A percentile compares a stretch with the other conserved stretches of the same genome.
These are phyloP conservation scores for Plectranthus barbatus DNA, from an alignment of 257 asterid species.

Conservation along the genomic window DNA sequence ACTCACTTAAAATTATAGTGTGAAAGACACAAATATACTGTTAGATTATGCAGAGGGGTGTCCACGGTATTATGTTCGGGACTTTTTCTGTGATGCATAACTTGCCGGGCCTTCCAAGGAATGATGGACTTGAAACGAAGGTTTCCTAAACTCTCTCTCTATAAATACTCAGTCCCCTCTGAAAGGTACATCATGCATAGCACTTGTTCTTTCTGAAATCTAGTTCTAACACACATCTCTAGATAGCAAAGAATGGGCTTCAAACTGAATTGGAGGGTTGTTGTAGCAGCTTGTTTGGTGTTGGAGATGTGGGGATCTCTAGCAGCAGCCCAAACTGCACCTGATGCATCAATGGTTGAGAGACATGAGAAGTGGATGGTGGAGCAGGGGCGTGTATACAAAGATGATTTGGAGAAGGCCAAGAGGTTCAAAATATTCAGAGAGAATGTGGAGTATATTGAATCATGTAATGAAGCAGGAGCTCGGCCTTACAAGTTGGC, in stretches of 20 bases:
- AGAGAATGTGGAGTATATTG: neutral
- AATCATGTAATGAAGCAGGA: neutral
- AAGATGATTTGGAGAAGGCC: slow-evolving; percentile 1
- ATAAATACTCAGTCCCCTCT: too few relatives aligned
- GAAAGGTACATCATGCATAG: too few relatives aligned
- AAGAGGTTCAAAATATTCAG: neutral
- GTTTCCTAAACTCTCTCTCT: too few relatives aligned
- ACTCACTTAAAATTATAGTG: too few relatives aligned
- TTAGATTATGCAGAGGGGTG: too few relatives aligned
- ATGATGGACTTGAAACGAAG: neutral
- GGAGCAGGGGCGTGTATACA: too few relatives aligned
- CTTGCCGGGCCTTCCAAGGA: slow-evolving; percentile 16
- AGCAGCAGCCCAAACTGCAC: neutral
- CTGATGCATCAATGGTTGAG: neutral
- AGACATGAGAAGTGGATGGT: too few relatives aligned
- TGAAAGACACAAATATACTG: too few relatives aligned
- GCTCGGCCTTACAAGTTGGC: slow-evolving; percentile 1
- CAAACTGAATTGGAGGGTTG: neutral
- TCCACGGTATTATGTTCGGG: too few relatives aligned
- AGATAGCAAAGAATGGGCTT: neutral
- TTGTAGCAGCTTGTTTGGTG: too few relatives aligned
- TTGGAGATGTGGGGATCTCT: neutral
- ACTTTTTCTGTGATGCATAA: neutral
- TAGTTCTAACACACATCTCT: too few relatives aligned
- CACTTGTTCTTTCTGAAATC: too few relatives aligned